phyloP scores from a whole-genome alignment of 495 filamentous ascomycete species.

The Apiosordaria backusii region DNA sequence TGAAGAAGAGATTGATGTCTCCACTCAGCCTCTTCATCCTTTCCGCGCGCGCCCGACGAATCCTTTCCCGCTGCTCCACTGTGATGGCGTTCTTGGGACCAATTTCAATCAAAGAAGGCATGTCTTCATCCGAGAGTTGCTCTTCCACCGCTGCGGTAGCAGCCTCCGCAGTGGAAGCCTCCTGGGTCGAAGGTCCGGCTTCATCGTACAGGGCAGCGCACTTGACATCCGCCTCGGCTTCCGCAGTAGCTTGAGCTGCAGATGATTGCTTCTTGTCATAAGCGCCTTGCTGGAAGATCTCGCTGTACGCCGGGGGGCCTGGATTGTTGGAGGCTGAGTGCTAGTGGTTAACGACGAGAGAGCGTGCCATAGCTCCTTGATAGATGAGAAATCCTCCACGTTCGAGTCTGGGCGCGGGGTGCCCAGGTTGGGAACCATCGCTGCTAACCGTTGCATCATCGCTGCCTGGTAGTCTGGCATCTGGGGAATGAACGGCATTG shows the following conservation, averaged over 20 bases:
- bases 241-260: slow-evolving; percentile 58
- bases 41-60: slow-evolving; percentile 65
- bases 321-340: slow-evolving; percentile 21
- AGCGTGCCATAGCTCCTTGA: slow-evolving; percentile 68
- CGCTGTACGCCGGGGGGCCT: slow-evolving; percentile 74
- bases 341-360: slow-evolving; percentile 46
- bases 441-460: slow-evolving; percentile 65
- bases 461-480: slow-evolving; percentile 71
- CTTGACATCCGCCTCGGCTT: slow-evolving; percentile 63
- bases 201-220: slow-evolving; percentile 58
- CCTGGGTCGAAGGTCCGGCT: slow-evolving; percentile 25
- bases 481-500: slow-evolving; percentile 50
- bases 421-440: slow-evolving; percentile 48
- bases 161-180: not conserved
- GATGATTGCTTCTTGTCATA: slow-evolving; percentile 59
- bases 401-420: not conserved
- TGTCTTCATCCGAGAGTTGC: slow-evolving; percentile 19
- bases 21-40: slow-evolving; percentile 70
- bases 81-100: slow-evolving; percentile 55
- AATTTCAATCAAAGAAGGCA: slow-evolving; percentile 49
- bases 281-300: slow-evolving; percentile 60
- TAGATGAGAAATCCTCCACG: slow-evolving; percentile 21
- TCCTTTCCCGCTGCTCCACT: slow-evolving; percentile 68
- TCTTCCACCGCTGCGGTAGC: slow-evolving; percentile 14
- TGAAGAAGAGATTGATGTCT: slow-evolving; percentile 77